Base-by-base conservation (phyloP, 768 basidiomycete genomes). In the Panellus pusillus region DNA sequence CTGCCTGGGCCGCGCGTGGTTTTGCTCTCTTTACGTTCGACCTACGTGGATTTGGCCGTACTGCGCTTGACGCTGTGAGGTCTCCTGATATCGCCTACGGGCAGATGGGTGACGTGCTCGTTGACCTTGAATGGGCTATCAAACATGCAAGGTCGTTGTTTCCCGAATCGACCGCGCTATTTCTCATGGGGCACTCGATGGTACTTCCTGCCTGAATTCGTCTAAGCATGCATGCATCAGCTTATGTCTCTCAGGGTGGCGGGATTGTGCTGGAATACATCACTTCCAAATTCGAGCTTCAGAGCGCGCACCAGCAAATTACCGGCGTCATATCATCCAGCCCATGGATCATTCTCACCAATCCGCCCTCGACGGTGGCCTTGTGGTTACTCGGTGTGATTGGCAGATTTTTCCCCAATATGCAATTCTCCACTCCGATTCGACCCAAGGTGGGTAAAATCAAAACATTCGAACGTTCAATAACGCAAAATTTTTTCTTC, bases 131-230 rank as follows among this genome's bases (percentile, higher is more conserved):
- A 42, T 50, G 48, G 48, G 48, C 48, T 2, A 31, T 50, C 3
- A 29, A 50, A 18, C 48, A 50, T 18, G 32, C 48, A 6, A 27
- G 40, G 28, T 50, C 48, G 7, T 12, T 50, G 17, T 50, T 50
- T 27, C 11, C n/a, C 17, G 1, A 9, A 3, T 13, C 31, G 31
- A 9, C 8, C 7, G 39, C 29, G 3, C 40, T 50, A 4, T 50
- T 50, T 42, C 39, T 50, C 12, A 50, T 50, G 40, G 48, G 48
- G 9, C 48, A 50, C 31, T 50, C 48, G 17, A 50, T 50, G 48
- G 48, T 50, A 4, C 4, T 17, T n/a, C 24, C 3, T 42, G n/a
- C n/a, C 1, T 41, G n/a, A 32, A 7, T 32, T 7, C 31, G 6
- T 4, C 28, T 2, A 1, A 29, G 17, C 27, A 2, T 14, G 7